Base-by-base conservation (phyloP, 345 rosid genomes). In the Melastoma malabathricum region DNA sequence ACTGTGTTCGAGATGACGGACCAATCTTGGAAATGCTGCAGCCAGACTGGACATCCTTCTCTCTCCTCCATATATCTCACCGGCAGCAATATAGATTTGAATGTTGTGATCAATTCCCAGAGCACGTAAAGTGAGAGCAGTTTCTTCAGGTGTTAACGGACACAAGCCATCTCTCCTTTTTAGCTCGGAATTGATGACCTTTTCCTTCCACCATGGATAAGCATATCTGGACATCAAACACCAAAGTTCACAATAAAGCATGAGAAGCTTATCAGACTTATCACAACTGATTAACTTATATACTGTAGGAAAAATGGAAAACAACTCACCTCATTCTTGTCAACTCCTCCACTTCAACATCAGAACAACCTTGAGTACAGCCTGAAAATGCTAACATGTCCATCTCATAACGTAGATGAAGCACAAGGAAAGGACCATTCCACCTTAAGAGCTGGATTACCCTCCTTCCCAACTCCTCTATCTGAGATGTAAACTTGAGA, bases 371-470 rank as follows among this genome's bases (percentile, higher is more conserved):
- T 50, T 74, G 66, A 1, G 58, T 74, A 29, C 83, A 77, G 39
- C 79, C 83, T 5, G 83, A 71, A 60, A 74, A 77, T 9, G 83
- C 75, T 3, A 77, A 51, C 83, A 77, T 77, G 59, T 77, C 83
- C 79, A 71, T 77, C 68, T 77, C 83, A 46, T 77, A 77, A 55
- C 83, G 50, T 15, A 77, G 75, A 69, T 77, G 79, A 34, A 74
- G 79, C 13, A 74, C 79, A 22, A 77, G 27, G 67, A 77, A 77
- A 18, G 72, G 77, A 44, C 80, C 83, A 16, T 57, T 77, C 52
- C 59, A 52, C 51, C 78, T 67, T 45, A 75, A 55, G 51, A 72
- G 51, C 6, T 54, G 61, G 17, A 78, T 67, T 16, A 78, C 70
- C 67, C 64, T 74, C 51, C 57, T 57, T 1, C 74, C 80, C 46